Percentiles rank a stretch among this genome's conserved stretches.
phyloP scores from a whole-genome alignment of 2,329 filamentous ascomycete species.

The Alternaria infectoria region DNA sequence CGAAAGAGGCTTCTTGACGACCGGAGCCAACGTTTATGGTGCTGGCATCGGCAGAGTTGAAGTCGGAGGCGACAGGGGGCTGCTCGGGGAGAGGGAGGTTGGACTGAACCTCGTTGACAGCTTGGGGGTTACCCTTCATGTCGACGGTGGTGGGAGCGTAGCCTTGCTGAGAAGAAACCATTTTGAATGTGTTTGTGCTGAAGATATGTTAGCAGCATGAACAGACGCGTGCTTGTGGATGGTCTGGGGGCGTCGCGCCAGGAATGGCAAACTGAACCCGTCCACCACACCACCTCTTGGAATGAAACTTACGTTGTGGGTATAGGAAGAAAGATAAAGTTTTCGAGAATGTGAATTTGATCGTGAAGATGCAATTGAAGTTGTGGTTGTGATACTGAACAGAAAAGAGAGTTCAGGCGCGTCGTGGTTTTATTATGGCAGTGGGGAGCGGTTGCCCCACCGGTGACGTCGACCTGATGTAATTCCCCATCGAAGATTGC shows the following conservation, averaged over 20 bases:
- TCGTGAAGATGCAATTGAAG: conserved; percentile 3
- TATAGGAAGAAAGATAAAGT: conserved; percentile 3
- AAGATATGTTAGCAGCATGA: background rate
- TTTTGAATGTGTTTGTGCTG: conserved; percentile 16
- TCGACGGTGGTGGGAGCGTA: conserved; percentile 25
- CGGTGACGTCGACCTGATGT: conserved; percentile 24
- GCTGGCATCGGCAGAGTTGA: conserved; percentile 72
- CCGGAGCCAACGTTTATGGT: conserved; percentile 75
- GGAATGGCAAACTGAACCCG: background rate
- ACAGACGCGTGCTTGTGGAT: background rate
- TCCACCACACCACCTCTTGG: background rate
- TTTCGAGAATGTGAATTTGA: background rate
- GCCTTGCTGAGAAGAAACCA: conserved; percentile 37
- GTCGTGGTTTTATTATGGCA: conserved; percentile 20
- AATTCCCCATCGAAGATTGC: conserved; percentile 15
- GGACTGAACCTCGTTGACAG: conserved; percentile 71
- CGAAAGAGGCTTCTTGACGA: conserved; percentile 54
- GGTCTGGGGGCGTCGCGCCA: background rate
- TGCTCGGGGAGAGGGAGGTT: conserved; percentile 82
- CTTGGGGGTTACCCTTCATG: conserved; percentile 48
- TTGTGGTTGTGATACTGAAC: conserved; percentile 4
- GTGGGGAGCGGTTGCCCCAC: conserved; percentile 15
- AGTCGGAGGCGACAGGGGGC: conserved; percentile 77
- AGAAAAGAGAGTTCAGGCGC: background rate
- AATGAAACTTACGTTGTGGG: conserved; percentile 13